phyloP scores from a whole-genome alignment of 768 basidiomycete genomes.

The Termitomyces sp. region DNA sequence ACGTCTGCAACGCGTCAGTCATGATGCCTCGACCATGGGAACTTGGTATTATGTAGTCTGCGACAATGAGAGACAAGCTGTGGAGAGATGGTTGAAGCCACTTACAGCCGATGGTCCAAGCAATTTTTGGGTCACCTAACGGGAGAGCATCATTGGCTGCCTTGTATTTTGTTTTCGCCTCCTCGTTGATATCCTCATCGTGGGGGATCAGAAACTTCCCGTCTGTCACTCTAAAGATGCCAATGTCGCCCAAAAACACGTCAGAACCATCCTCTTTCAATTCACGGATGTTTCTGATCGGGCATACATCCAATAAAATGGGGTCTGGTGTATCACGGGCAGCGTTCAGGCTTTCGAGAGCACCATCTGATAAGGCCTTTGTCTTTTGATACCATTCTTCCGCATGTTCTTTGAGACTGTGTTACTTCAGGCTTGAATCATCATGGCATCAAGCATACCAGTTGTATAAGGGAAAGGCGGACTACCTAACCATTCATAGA shows the following conservation, averaged over 20 bases:
- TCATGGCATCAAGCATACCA: slow-evolving; percentile 17
- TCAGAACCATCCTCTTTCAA: slow-evolving; percentile 53
- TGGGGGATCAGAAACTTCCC: slow-evolving; percentile 12
- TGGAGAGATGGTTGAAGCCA: not conserved
- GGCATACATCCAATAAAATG: slow-evolving; percentile 37
- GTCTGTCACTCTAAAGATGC: slow-evolving; percentile 27
- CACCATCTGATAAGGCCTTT: slow-evolving; percentile 23
- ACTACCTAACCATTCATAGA: slow-evolving; percentile 39
- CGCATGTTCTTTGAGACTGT: slow-evolving; percentile 27
- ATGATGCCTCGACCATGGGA: slow-evolving; percentile 71
- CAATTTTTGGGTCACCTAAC: slow-evolving; percentile 48
- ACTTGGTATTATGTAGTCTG: slow-evolving; percentile 56
- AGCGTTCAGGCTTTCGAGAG: slow-evolving; percentile 26
- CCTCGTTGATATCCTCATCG: slow-evolving; percentile 24
- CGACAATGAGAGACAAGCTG: not conserved
- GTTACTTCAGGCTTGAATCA: not conserved
- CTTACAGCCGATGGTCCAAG: slow-evolving; percentile 62
- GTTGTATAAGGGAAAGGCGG: slow-evolving; percentile 52
- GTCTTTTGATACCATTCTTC: slow-evolving; percentile 22
- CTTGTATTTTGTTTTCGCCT: slow-evolving; percentile 29
- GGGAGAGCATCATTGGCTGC: slow-evolving; percentile 36
- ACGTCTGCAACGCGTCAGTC: slow-evolving; percentile 52
- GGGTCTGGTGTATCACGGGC: slow-evolving; percentile 18
- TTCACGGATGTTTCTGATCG: slow-evolving; percentile 49
- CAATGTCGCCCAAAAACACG: slow-evolving; percentile 45